These are phyloP conservation scores for Diaporthe citriasiana DNA, from an alignment of 2,329 filamentous ascomycete genomes.

Conservation along the genomic window DNA sequence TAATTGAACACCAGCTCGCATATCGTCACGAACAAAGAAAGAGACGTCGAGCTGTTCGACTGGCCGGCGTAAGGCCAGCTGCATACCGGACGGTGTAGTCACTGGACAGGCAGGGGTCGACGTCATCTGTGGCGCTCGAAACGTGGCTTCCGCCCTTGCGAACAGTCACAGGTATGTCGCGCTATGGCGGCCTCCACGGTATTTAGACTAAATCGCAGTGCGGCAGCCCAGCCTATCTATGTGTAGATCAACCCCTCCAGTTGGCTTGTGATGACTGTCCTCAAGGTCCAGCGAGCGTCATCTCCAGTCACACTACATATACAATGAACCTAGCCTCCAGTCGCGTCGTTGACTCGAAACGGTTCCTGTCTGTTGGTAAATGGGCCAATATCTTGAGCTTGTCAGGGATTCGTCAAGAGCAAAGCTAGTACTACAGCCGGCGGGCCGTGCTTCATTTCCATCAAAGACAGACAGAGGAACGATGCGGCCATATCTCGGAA, in stretches of 20 bases:
- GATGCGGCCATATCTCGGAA: slow-evolving; percentile 29
- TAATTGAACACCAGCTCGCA: background rate
- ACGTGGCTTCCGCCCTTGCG: slow-evolving; percentile 34
- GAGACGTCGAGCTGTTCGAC: slow-evolving; percentile 43
- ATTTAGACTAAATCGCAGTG: background rate
- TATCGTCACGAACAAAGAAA: slow-evolving; percentile 2
- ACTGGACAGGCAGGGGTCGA: slow-evolving; percentile 26
- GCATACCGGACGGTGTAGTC: slow-evolving; percentile 6
- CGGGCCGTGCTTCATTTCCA: slow-evolving; percentile 5
- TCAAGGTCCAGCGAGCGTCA: background rate
- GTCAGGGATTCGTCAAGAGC: background rate
- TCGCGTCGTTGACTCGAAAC: background rate
- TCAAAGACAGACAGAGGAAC: background rate
- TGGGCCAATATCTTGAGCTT: background rate
- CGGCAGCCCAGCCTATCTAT: background rate
- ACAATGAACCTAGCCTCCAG: background rate
- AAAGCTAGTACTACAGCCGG: background rate
- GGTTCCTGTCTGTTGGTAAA: slow-evolving; percentile 3
- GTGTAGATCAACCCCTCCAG: slow-evolving; percentile 14
- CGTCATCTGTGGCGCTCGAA: slow-evolving; percentile 39
- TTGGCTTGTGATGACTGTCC: slow-evolving; percentile 9
- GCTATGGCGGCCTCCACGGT: background rate
- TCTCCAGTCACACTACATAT: background rate
- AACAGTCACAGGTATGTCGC: slow-evolving; percentile 9
- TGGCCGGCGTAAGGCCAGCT: background rate